Base-by-base conservation (phyloP, 2,329 filamentous ascomycete genomes). In the Fusarium neocosmosporiellum region DNA sequence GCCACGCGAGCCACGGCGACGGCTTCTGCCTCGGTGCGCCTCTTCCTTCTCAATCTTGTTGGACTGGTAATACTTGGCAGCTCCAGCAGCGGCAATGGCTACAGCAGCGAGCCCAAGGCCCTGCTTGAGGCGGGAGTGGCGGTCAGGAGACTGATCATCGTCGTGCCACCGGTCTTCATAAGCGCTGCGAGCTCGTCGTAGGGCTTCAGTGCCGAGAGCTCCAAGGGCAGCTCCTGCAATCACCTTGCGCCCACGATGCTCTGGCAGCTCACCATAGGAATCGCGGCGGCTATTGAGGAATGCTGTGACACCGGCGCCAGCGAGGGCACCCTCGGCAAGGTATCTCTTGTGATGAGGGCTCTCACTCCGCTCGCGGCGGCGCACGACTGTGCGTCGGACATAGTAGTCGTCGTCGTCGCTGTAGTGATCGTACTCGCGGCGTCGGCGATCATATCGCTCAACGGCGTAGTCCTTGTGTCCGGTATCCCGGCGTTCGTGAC, bases 71-170 rank as follows among this genome's bases (percentile, higher is more conserved):
- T 91, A 91, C 77, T 91, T 91, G 70, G 89, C 86, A 7, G 90
- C 90, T n/a, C 90, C 90, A 5, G 90, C 89, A 22, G 90, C 88
- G 9, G 90, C 90, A 27, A 92, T 84, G 18, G 89, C 90, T 24
- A 90, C 89, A 11, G 89, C 90, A 10, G 90, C 90, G 46, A 91
- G 84, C 34, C 89, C 90, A 24, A 92, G 82, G 24, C 89, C 90
- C 2, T 88, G 90, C 79, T 90, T 90, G 63, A 92, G 82, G 57
- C 86, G 86, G 46, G 84, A 86, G 41, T 84, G 82, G 58, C 83
- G 81, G 43, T 85, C 81, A 14, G 81, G 83, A 14, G 82, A 84
- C 18, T 80, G 81, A 22, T 79, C 78, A 7, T 80, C 80, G 14
- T 84, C 83, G 20, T 83, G 81, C 73, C 83, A 84, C 46, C 85